Evolutionary conservation across 345 rosid species (phyloP).

Genomic region (Murraya koenigii): DNA sequence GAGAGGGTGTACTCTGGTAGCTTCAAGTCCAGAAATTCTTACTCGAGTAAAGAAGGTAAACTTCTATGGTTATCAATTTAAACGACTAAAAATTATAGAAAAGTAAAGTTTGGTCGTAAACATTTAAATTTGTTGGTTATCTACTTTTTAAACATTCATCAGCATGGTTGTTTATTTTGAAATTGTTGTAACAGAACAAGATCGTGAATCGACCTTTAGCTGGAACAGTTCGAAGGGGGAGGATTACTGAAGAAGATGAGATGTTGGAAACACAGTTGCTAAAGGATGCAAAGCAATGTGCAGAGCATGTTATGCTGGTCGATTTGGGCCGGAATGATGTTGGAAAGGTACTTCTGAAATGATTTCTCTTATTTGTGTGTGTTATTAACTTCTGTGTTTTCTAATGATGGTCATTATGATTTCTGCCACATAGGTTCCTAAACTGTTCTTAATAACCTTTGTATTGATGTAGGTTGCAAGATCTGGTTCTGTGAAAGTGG

Average conservation of each 20-base stretch:
- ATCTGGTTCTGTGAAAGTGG: conserved; percentile 78
- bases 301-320: conserved; percentile 88
- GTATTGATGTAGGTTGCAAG: conserved; percentile 57
- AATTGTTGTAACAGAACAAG: conserved; percentile 50
- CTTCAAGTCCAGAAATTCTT: conserved; percentile 95
- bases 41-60: conserved; percentile 77
- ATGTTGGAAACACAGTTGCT: conserved; percentile 47
- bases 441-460: neutral
- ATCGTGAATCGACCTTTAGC: conserved; percentile 86
- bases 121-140: neutral
- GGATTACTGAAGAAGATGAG: conserved; percentile 60
- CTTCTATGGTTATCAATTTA: neutral
- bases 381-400: neutral
- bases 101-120: neutral
- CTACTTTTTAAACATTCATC: neutral
- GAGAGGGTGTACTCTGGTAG: conserved; percentile 81
- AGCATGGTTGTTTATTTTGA: neutral
- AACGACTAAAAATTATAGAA: neutral
- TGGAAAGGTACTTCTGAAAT: conserved; percentile 55
- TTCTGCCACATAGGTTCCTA: neutral
- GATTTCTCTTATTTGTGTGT: neutral
- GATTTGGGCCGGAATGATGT: conserved; percentile 89
- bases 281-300: conserved; percentile 74
- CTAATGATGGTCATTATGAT: neutral
- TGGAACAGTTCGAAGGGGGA: conserved; percentile 80